Percentiles rank a stretch among this genome's conserved stretches.
These are phyloP conservation scores for Pulveroboletus ravenelii DNA, from an alignment of 768 basidiomycete genomes.

Conservation along the genomic window DNA sequence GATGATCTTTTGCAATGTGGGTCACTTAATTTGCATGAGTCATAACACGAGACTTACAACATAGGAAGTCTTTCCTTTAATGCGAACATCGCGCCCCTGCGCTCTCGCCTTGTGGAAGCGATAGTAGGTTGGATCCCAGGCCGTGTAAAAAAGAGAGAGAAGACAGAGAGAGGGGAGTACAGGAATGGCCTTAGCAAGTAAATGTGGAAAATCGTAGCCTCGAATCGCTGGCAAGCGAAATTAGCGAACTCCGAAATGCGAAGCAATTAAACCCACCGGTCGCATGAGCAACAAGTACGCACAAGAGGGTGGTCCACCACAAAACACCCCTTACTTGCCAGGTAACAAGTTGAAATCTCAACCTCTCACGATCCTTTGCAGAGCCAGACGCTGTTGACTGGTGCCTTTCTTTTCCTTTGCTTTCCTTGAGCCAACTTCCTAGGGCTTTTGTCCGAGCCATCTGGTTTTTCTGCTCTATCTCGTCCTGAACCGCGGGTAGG, in stretches of 20 bases:
- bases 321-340: slow-evolving; percentile 71
- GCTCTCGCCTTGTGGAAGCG: slow-evolving; percentile 52
- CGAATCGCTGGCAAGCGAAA: slow-evolving; percentile 15
- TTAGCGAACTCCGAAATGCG: slow-evolving; percentile 1
- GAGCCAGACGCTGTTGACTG: slow-evolving; percentile 42
- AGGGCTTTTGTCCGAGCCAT: slow-evolving; percentile 79
- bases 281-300: slow-evolving; percentile 40
- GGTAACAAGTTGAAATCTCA: slow-evolving; percentile 47
- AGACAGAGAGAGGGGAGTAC: slow-evolving; percentile 47
- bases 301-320: slow-evolving; percentile 50
- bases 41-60: slow-evolving; percentile 41
- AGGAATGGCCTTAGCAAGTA: slow-evolving; percentile 28
- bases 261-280: slow-evolving; percentile 38
- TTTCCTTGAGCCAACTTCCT: slow-evolving; percentile 63
- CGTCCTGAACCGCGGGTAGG: slow-evolving; percentile 74
- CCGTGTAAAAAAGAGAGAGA: slow-evolving; percentile 69
- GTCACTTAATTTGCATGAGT: not conserved
- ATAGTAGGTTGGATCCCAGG: slow-evolving; percentile 83
- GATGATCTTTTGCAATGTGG: slow-evolving; percentile 40
- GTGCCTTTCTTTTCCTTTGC: slow-evolving; percentile 56
- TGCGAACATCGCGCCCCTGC: slow-evolving; percentile 68
- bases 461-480: slow-evolving; percentile 70
- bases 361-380: slow-evolving; percentile 38
- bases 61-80: slow-evolving; percentile 59
- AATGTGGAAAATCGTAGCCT: slow-evolving; percentile 17